Conservation (phyloP, 768 basidiomycete genomes). For the Boletus rufocinnamomeus region DNA sequence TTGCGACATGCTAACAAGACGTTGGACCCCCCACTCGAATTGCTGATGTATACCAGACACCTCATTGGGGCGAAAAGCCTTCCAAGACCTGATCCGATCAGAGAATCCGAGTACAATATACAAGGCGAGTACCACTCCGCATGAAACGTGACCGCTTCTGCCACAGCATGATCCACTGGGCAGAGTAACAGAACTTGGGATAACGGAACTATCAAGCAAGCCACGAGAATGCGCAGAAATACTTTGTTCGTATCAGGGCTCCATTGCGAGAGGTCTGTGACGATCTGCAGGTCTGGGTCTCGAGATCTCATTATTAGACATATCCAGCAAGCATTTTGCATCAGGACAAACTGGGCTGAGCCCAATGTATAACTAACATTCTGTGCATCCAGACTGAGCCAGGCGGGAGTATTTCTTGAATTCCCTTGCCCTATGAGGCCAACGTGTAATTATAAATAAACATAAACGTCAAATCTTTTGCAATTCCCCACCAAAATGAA, state of each 20-base stretch:
- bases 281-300: constrained; percentile 45
- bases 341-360: constrained; percentile 54
- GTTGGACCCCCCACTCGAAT: constrained; percentile 51
- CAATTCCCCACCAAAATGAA: too few relatives aligned
- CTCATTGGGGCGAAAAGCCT: constrained; percentile 14
- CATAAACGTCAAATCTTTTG: too few relatives aligned
- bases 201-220: constrained; percentile 60
- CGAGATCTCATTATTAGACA: constrained; percentile 1
- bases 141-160: constrained; percentile 80
- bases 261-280: constrained; percentile 48
- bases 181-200: not conserved
- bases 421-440: too few relatives aligned
- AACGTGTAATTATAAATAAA: too few relatives aligned
- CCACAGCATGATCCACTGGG: not conserved
- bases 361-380: constrained; percentile 73
- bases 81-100: constrained; percentile 37
- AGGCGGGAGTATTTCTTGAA: too few relatives aligned
- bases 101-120: constrained; percentile 49
- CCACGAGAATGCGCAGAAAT: constrained; percentile 62
- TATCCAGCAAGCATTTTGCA: not conserved
- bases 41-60: constrained; percentile 59
- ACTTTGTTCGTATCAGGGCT: constrained; percentile 48
- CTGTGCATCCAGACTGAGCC: too few relatives aligned
- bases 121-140: constrained; percentile 58
- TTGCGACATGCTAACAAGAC: too few relatives aligned